phyloP scores from a whole-genome alignment of 306 rosid genomes.

The Prinsepia uniflora region DNA sequence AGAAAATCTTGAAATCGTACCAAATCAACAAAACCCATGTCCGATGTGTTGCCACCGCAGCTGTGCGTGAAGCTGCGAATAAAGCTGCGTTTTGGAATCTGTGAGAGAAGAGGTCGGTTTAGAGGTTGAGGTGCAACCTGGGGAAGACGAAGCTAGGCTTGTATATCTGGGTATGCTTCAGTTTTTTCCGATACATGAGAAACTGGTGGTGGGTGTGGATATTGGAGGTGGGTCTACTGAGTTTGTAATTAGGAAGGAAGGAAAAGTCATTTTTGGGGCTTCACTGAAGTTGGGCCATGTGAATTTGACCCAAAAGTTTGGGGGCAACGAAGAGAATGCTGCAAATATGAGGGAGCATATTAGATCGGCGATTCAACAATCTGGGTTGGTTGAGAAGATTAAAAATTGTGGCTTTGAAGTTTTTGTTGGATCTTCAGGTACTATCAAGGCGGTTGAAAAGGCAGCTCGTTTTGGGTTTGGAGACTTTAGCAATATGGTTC shows the following conservation, averaged over 20 bases:
- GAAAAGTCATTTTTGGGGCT: constrained; percentile 23
- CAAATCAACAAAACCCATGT: constrained; percentile 8
- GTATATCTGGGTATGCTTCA: constrained; percentile 36
- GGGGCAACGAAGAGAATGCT: constrained; percentile 6
- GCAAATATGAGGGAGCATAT: constrained; percentile 27
- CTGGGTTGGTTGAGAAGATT: constrained; percentile 26
- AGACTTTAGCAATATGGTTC: constrained; percentile 1
- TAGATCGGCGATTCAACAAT: constrained; percentile 23
- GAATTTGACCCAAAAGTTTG: constrained; percentile 32
- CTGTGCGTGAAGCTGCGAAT: constrained; percentile 36
- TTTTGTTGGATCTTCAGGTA: constrained; percentile 39
- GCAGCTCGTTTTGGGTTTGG: constrained; percentile 22
- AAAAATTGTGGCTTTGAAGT: constrained; percentile 31
- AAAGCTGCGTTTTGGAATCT: constrained; percentile 19
- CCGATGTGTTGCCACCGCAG: constrained; percentile 41
- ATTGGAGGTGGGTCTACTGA: constrained; percentile 49
- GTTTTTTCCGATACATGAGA: constrained; percentile 25
- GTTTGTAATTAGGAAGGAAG: constrained; percentile 37
- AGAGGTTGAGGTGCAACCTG: constrained; percentile 29
- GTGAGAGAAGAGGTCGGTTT: constrained; percentile 25
- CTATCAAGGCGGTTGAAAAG: constrained; percentile 33
- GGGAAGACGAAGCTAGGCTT: constrained; percentile 45
- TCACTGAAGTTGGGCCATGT: constrained; percentile 44
- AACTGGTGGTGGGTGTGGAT: constrained; percentile 31
- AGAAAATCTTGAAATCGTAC: constrained; percentile 14